Base-by-base conservation (phyloP, 257 asterid species). In the Jasminum sambac region DNA sequence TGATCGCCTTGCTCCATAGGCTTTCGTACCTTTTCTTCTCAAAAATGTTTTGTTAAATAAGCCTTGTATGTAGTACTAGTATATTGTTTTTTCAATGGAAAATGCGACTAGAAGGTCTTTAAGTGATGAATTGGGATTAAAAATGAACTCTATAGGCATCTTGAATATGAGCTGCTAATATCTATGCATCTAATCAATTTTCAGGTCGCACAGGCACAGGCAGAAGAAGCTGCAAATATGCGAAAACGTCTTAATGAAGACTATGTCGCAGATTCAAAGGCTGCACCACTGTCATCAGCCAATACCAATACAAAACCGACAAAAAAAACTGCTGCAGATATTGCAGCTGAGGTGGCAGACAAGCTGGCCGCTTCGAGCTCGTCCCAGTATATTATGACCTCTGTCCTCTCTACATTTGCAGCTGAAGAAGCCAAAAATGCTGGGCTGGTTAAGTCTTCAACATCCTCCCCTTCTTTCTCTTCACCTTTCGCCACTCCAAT, bases 331-430 rank as follows among this genome's bases (percentile, higher is more conserved):
- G 89, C 97, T 1, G 92, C 96, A 37, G 83, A 87, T 44, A 89
- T 87, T 59, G 97, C 96, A 57, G 98, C 98, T 10, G 92, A 85
- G 83, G 93, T 92, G 64, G 98, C 96, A 0, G 97, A 90, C 77
- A 84, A 71, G 84, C 96, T 93, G 25, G 79, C 94, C 24, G 95
- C 98, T 65, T 93, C 98, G 5, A 93, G 84, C 63, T 93, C 97
- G 6, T 93, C 98, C 40, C 95, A 89, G 65, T 89, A 87, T 66
- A 93, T 93, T 73, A 90, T 93, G 96, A 65, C 89, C 5, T 87
- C 97, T 0, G 96, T 89, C 72, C 97, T 93, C 69, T 93, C 98
- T 3, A 70, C 94, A 26, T 93, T 88, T 78, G 98, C 95, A 41
- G 98, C 98, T 11, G 90, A 93, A 85, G 96, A 82, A 72, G 94